These are phyloP conservation scores for Lasiodiplodia sp. DNA, from an alignment of 2,329 filamentous ascomycete species.

Conservation along the genomic window DNA sequence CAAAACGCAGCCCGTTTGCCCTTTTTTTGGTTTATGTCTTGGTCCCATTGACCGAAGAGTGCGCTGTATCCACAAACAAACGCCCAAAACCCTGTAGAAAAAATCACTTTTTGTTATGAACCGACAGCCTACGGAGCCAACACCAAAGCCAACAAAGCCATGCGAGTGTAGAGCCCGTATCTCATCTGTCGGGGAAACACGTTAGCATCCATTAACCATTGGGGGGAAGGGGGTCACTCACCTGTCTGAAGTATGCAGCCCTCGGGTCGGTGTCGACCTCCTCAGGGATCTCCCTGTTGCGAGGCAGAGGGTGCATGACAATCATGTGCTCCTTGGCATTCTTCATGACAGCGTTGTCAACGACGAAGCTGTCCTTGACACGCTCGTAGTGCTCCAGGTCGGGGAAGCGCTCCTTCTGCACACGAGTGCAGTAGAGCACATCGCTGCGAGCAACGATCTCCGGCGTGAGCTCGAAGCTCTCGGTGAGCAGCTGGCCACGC, in stretches of 20 bases:
- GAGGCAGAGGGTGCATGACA: slow-evolving; percentile 92
- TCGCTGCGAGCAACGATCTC: slow-evolving; percentile 88
- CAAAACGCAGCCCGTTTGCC: neutral
- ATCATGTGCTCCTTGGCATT: slow-evolving; percentile 92
- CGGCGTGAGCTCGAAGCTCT: slow-evolving; percentile 80
- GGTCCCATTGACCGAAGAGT: neutral
- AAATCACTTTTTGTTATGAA: neutral
- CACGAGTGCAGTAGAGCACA: slow-evolving; percentile 94
- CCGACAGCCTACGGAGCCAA: slow-evolving; percentile 63
- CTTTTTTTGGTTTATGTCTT: slow-evolving; percentile 14
- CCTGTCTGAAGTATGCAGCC: slow-evolving; percentile 98
- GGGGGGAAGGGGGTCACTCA: slow-evolving; percentile 59
- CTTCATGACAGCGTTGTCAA: slow-evolving; percentile 89
- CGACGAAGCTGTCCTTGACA: slow-evolving; percentile 86
- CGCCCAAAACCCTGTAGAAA: slow-evolving; percentile 6
- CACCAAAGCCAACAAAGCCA: slow-evolving; percentile 94
- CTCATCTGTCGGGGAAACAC: slow-evolving; percentile 71
- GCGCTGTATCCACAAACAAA: slow-evolving; percentile 14
- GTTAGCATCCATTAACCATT: slow-evolving; percentile 51
- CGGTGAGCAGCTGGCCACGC: slow-evolving; percentile 78
- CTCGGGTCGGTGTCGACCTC: slow-evolving; percentile 98
- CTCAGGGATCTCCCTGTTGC: slow-evolving; percentile 91
- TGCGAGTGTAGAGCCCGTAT: slow-evolving; percentile 96
- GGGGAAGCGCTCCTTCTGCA: slow-evolving; percentile 96
- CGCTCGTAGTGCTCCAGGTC: slow-evolving; percentile 80